Evolutionary conservation across 2,329 filamentous ascomycete genomes (phyloP), one percentile per base, ranked within the genome.

Genomic region (Colletotrichum neosansevieriae): DNA sequence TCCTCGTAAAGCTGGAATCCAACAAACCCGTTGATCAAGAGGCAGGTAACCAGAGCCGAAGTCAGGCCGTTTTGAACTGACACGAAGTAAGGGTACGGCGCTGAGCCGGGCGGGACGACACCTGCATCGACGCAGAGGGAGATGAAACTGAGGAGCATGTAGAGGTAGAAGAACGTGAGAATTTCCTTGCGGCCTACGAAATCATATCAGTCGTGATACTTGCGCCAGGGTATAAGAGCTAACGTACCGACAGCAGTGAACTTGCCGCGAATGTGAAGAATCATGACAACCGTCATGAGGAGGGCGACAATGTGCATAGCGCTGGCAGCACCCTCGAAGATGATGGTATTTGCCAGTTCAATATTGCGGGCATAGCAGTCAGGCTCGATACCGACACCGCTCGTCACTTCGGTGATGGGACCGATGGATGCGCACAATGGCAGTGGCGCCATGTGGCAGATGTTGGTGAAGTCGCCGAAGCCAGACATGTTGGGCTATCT

Each of bases 1-100:
- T 99, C 96, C 80, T 99, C 96, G 79, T 99, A 99, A 12, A 99
- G 85, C 81, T 98, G 96, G 81, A 99, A 99, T 38, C 96, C 96
- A 61, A 99, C 95, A 76, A 99, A 99, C 49, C 96, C 96, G 79
- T 98, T 98, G 84, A 99, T 94, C 74, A 98, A 84, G 63, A 99
- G 85, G 78, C 92, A 97, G 29, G 94, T 95, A 77, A 96, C 91
- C 32, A 97, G 86, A 1, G 96, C 93, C 40, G 94, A 97, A 21
- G 90, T 85, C 60, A 99, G 84, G 13, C 95, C 96, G 71, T 91
- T 91, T 76, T 99, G 96, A 6, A 92, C 88, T 11, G 94, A 92
- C 72, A 93, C 92, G 76, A 99, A 98, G 84, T 97, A 99, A 0
- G 94, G 92, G 75, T 94, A 98, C 1, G 93, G 88, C 2, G 82